Percentiles rank a stretch among this genome's conserved stretches.
Evolutionary conservation across 768 basidiomycete species (phyloP).

Genomic region (Sarcodon sp.): DNA sequence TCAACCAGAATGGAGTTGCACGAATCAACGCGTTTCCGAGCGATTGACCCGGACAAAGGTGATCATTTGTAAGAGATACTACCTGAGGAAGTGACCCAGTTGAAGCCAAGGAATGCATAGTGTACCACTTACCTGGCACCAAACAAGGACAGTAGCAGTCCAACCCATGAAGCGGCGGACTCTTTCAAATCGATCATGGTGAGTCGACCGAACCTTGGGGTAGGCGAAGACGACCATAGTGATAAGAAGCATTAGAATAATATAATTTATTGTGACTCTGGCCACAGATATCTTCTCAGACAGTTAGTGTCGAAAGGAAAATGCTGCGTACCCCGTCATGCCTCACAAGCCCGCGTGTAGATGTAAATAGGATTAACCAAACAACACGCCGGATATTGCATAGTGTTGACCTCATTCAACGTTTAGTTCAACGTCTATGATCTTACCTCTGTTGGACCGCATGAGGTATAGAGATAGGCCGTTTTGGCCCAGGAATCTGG

Average conservation of each 20-base stretch:
- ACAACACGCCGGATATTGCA: slow-evolving; percentile 39
- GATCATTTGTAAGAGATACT: slow-evolving; percentile 39
- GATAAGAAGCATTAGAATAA: slow-evolving; percentile 32
- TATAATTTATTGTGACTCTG: slow-evolving; percentile 37
- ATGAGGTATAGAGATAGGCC: slow-evolving; percentile 35
- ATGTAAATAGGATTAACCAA: slow-evolving; percentile 39
- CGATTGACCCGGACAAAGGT: slow-evolving; percentile 21
- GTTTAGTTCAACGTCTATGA: too few relatives aligned
- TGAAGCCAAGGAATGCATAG: not conserved
- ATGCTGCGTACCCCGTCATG: slow-evolving; percentile 19
- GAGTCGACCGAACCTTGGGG: slow-evolving; percentile 30
- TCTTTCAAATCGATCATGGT: slow-evolving; percentile 41
- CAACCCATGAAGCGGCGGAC: slow-evolving; percentile 47
- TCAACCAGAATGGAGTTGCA: slow-evolving; percentile 42
- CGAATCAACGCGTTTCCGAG: slow-evolving; percentile 30
- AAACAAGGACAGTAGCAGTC: slow-evolving; percentile 37
- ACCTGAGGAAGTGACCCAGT: slow-evolving; percentile 18
- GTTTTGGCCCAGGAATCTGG: slow-evolving; percentile 32
- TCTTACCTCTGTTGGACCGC: slow-evolving; percentile 42
- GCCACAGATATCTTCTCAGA: slow-evolving; percentile 26
- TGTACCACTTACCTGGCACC: slow-evolving; percentile 31
- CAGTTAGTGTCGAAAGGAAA: slow-evolving; percentile 9
- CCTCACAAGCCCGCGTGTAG: slow-evolving; percentile 32
- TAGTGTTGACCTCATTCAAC: slow-evolving; percentile 33
- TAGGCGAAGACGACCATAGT: slow-evolving; percentile 39